Percentiles rank a stretch among this genome's conserved stretches.
These are phyloP conservation scores for Rhodomyrtus psidioides DNA, from an alignment of 441 rosid species.

Conservation along the genomic window DNA sequence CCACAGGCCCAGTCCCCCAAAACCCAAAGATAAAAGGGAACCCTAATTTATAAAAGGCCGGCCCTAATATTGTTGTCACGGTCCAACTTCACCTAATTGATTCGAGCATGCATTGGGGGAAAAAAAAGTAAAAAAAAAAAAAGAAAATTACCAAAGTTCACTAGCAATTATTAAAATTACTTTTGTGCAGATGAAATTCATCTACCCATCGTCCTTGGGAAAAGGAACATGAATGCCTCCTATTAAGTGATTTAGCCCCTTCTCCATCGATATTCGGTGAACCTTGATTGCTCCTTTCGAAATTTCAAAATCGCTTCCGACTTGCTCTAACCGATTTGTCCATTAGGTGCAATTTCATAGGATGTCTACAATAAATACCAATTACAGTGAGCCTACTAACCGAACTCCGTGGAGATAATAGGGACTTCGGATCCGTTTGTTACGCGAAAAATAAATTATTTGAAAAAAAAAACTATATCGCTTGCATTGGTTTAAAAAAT, in stretches of 20 bases:
- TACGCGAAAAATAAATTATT: no score
- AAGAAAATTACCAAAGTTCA: background rate
- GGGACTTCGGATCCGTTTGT: no score
- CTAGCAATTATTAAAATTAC: background rate
- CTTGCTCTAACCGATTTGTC: background rate
- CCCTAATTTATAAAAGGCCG: background rate
- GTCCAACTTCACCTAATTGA: background rate
- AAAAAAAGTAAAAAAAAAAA: background rate
- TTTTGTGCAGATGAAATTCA: background rate
- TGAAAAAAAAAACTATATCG: no score
- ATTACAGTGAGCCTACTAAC: background rate
- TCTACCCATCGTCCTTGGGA: background rate
- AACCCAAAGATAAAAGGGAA: background rate
- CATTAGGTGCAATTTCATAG: background rate
- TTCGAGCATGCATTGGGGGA: background rate
- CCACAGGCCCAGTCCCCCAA: background rate
- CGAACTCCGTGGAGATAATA: background rate
- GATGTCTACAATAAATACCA: background rate
- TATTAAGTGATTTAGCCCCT: background rate
- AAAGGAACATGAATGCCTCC: background rate
- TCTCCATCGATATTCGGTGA: background rate
- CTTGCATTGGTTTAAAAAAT: no score
- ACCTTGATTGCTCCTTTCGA: background rate
- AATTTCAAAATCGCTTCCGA: background rate
- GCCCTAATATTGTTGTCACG: background rate